These are phyloP conservation scores for Pleurotus eryngii DNA, from an alignment of 768 basidiomycete species.

Conservation along the genomic window DNA sequence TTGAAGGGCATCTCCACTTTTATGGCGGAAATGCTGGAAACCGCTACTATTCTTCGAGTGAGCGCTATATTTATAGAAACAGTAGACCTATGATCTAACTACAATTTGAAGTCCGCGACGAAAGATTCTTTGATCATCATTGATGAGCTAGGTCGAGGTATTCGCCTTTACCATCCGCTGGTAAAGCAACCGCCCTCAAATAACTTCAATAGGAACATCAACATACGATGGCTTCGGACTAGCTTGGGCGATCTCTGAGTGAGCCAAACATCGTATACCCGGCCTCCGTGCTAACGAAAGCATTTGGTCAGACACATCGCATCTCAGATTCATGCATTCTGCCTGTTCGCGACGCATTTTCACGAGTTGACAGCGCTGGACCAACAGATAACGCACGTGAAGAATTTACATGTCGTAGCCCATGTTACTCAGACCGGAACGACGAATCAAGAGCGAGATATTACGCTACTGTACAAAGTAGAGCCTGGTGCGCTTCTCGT, in stretches of 20 bases:
- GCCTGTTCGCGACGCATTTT: slow-evolving; percentile 97
- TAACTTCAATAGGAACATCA: slow-evolving; percentile 63
- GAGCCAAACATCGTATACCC: slow-evolving; percentile 17
- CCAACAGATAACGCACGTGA: slow-evolving; percentile 81
- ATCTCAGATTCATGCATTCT: slow-evolving; percentile 87
- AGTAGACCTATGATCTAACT: background rate
- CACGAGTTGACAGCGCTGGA: slow-evolving; percentile 94
- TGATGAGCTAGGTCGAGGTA: slow-evolving; percentile 92
- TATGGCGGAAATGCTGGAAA: slow-evolving; percentile 99
- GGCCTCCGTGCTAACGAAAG: background rate
- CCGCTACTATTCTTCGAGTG: slow-evolving; percentile 89
- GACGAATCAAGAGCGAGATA: slow-evolving; percentile 64
- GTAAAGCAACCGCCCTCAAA: no score
- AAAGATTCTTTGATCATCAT: slow-evolving; percentile 95
- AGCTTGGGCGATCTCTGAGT: slow-evolving; percentile 99
- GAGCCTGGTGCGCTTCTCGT: slow-evolving; percentile 63
- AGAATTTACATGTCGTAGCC: slow-evolving; percentile 94
- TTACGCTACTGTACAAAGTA: slow-evolving; percentile 92
- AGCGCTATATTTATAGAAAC: slow-evolving; percentile 16
- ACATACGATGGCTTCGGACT: slow-evolving; percentile 98
- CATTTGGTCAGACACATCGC: slow-evolving; percentile 78
- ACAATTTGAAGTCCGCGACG: slow-evolving; percentile 67
- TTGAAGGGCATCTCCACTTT: slow-evolving; percentile 98
- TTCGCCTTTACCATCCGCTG: background rate
- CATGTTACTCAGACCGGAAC: slow-evolving; percentile 83